Conservation (phyloP, 495 filamentous ascomycete species). For the Cercophora newfieldiana region DNA sequence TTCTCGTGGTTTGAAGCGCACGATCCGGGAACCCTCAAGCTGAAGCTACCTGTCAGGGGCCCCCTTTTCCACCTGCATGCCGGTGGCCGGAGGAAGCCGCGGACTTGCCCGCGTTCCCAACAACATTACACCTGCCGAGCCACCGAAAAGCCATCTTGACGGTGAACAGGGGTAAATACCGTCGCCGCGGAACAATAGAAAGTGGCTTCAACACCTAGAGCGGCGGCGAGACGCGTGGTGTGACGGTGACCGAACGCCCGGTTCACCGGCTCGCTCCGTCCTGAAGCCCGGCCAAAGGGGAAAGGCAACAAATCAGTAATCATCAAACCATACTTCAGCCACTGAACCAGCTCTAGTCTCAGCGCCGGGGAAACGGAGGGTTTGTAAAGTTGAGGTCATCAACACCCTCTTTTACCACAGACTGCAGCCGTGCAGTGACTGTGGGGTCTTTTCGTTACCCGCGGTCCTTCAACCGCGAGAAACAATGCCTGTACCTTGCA, state of each 20-base stretch:
- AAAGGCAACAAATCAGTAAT: neutral
- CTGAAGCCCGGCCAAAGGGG: neutral
- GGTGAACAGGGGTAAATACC: neutral
- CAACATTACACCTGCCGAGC: neutral
- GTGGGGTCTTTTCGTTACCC: neutral
- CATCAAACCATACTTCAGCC: neutral
- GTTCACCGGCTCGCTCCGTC: neutral
- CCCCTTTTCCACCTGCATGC: neutral
- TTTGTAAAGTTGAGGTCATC: neutral
- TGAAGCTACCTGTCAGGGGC: neutral
- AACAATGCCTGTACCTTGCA: neutral
- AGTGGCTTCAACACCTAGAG: neutral
- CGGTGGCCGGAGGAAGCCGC: neutral
- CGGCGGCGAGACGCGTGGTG: neutral
- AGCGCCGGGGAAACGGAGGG: neutral
- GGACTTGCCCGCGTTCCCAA: neutral
- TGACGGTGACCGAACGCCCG: neutral
- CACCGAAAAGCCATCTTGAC: neutral
- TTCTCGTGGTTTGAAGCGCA: neutral
- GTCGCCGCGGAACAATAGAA: neutral
- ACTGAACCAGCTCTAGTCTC: neutral
- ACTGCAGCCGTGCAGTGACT: neutral
- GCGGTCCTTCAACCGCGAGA: neutral
- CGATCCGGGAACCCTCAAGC: neutral
- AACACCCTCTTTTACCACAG: neutral